Conservation (phyloP, 176 grass and related monocot genomes). For the Saccharum officinarum region DNA sequence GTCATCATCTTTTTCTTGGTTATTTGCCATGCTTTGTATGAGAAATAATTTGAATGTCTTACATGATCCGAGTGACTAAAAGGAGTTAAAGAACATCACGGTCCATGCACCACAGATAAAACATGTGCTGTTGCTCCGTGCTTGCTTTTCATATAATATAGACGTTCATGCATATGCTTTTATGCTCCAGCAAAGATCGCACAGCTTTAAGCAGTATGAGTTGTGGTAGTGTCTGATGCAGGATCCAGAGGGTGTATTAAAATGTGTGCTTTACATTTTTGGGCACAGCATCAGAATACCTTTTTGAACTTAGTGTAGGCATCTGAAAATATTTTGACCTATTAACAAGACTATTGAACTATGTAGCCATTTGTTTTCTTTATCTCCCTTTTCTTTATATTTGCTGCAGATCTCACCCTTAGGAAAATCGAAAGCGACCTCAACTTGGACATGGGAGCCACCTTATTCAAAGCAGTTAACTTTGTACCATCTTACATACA, state of each 20-base stretch:
- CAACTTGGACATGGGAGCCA: not conserved
- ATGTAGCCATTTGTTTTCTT: too few species aligned
- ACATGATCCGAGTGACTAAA: too few species aligned
- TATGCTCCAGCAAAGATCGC: conserved; percentile 7
- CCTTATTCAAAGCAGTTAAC: not conserved
- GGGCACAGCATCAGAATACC: not conserved
- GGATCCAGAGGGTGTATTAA: conserved; percentile 5
- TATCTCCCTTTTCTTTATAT: conserved; percentile 22
- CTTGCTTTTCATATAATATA: conserved; percentile 3
- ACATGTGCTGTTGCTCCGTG: not conserved
- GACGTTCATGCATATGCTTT: not conserved
- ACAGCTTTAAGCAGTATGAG: not conserved
- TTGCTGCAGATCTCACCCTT: conserved; percentile 5
- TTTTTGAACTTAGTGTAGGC: not conserved
- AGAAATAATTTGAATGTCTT: too few species aligned
- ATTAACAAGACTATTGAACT: too few species aligned
- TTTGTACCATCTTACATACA: not conserved
- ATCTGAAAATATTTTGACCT: too few species aligned
- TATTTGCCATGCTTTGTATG: too few species aligned
- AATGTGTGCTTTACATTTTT: conserved; percentile 16
- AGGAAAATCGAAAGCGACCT: not conserved
- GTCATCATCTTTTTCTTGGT: too few species aligned
- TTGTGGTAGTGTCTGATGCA: not conserved
- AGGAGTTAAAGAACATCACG: conserved; percentile 1
- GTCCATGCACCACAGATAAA: not conserved